Evolutionary conservation across 2,329 filamentous ascomycete genomes (phyloP).

Genomic region (Diaporthe sp.): DNA sequence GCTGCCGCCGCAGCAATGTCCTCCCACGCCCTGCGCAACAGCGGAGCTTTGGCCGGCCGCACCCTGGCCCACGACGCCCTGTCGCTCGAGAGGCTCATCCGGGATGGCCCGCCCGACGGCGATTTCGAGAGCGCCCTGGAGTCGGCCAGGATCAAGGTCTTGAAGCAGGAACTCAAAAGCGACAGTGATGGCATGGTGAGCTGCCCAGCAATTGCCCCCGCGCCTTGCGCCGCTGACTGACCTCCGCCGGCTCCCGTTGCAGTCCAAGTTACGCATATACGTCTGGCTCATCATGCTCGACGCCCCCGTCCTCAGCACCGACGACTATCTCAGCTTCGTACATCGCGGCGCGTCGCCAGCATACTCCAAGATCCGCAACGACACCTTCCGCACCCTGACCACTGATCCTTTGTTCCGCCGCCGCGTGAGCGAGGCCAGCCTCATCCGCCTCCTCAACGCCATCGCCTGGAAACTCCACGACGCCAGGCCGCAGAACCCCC

Average conservation of each 20-base stretch:
- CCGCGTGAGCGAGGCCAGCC: slow-evolving; percentile 92
- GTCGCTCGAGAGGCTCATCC: slow-evolving; percentile 79
- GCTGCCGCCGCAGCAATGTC: slow-evolving; percentile 36
- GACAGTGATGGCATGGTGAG: slow-evolving; percentile 85
- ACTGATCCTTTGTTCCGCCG: slow-evolving; percentile 97
- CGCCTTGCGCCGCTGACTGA: background rate
- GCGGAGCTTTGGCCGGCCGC: slow-evolving; percentile 50
- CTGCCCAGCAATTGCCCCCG: slow-evolving; percentile 1
- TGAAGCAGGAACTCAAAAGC: slow-evolving; percentile 79
- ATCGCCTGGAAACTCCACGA: slow-evolving; percentile 95
- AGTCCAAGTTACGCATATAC: slow-evolving; percentile 95
- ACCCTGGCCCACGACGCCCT: slow-evolving; percentile 62
- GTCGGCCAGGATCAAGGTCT: slow-evolving; percentile 77
- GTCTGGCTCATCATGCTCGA: slow-evolving; percentile 96
- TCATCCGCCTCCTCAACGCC: slow-evolving; percentile 94
- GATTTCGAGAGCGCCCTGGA: slow-evolving; percentile 75
- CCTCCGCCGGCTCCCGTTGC: slow-evolving; percentile 13
- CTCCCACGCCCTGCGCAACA: slow-evolving; percentile 35
- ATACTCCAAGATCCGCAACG: slow-evolving; percentile 97
- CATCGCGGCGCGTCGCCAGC: slow-evolving; percentile 94
- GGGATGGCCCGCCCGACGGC: slow-evolving; percentile 81
- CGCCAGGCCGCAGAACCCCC: slow-evolving; percentile 54
- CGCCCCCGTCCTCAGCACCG: slow-evolving; percentile 84
- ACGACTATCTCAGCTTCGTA: slow-evolving; percentile 89
- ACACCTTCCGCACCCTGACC: slow-evolving; percentile 95